Percentiles rank a stretch among this genome's conserved stretches.
Evolutionary conservation across 257 asterid genomes (phyloP).

Genomic region (Primulina huaijiensis): DNA sequence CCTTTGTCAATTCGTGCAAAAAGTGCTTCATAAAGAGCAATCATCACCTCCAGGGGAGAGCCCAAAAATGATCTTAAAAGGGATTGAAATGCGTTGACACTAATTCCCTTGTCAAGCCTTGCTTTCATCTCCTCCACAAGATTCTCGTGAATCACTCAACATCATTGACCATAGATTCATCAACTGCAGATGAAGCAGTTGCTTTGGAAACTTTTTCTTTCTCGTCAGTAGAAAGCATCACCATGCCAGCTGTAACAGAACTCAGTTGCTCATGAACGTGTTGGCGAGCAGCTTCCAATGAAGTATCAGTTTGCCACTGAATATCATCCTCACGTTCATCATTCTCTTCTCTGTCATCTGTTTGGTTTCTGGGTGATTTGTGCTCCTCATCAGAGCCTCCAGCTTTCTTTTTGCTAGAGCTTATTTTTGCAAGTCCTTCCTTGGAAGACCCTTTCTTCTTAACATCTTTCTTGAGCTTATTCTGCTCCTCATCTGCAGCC

Average conservation of each 20-base stretch:
- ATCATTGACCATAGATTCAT: constrained; percentile 4
- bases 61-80: constrained; percentile 45
- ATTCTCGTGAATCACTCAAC: constrained; percentile 25
- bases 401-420: constrained; percentile 43
- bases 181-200: constrained; percentile 25
- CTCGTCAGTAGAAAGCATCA: constrained; percentile 55
- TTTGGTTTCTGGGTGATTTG: constrained; percentile 29
- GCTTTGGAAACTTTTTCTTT: constrained; percentile 36
- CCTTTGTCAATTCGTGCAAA: constrained; percentile 62
- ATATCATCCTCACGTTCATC: constrained; percentile 54
- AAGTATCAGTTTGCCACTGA: constrained; percentile 81
- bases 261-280: constrained; percentile 57
- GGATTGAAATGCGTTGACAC: constrained; percentile 37
- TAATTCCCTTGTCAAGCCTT: too few relatives aligned
- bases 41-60: constrained; percentile 35
- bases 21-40: constrained; percentile 48
- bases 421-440: constrained; percentile 27
- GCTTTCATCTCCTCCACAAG: constrained; percentile 26
- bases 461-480: constrained; percentile 56
- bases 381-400: constrained; percentile 52
- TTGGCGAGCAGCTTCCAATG: constrained; percentile 60
- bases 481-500: constrained; percentile 69
- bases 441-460: constrained; percentile 49
- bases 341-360: constrained; percentile 30
- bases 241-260: constrained; percentile 66